Percentiles rank a stretch among this genome's conserved stretches.
Conservation (phyloP, 352 stramenopile genomes). For the Aphanomyces astaci region DNA sequence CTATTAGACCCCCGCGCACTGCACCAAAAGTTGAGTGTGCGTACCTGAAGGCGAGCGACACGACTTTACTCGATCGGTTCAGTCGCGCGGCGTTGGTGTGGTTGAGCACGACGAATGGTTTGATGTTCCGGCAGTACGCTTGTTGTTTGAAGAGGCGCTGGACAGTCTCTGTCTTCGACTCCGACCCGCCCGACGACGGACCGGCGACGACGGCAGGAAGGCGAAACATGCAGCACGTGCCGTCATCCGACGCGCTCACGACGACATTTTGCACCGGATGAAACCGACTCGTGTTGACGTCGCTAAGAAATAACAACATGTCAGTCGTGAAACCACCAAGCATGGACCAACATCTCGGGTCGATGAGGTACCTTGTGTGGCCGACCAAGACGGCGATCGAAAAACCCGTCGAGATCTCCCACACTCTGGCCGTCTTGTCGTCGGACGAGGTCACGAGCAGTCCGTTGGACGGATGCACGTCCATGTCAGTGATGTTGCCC, state of each 20-base stretch:
- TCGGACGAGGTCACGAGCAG: slow-evolving; percentile 80
- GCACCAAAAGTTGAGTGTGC: too few relatives aligned
- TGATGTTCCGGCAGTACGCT: slow-evolving; percentile 73
- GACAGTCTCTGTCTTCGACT: slow-evolving; percentile 73
- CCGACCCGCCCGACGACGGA: slow-evolving; percentile 38
- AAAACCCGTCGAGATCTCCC: slow-evolving; percentile 75
- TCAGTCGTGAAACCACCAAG: too few relatives aligned
- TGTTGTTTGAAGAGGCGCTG: slow-evolving; percentile 59
- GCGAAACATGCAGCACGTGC: slow-evolving; percentile 86
- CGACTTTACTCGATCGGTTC: slow-evolving; percentile 59
- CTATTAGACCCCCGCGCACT: too few relatives aligned
- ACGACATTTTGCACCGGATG: slow-evolving; percentile 81
- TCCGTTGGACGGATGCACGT: slow-evolving; percentile 75
- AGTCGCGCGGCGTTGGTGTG: slow-evolving; percentile 29
- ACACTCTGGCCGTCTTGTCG: slow-evolving; percentile 84
- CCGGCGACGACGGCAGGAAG: slow-evolving; percentile 57
- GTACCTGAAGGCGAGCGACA: slow-evolving; percentile 52
- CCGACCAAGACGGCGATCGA: slow-evolving; percentile 78
- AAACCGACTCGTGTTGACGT: slow-evolving; percentile 83
- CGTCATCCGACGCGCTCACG: slow-evolving; percentile 89
- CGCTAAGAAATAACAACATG: too few relatives aligned
- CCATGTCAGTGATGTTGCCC: slow-evolving; percentile 85
- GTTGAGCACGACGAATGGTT: slow-evolving; percentile 70
- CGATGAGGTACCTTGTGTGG: slow-evolving; percentile 70
- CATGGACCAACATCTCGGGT: slow-evolving; percentile 22